Conservation (phyloP, 148 eudicot genomes). For the Chenopodium formosanum region DNA sequence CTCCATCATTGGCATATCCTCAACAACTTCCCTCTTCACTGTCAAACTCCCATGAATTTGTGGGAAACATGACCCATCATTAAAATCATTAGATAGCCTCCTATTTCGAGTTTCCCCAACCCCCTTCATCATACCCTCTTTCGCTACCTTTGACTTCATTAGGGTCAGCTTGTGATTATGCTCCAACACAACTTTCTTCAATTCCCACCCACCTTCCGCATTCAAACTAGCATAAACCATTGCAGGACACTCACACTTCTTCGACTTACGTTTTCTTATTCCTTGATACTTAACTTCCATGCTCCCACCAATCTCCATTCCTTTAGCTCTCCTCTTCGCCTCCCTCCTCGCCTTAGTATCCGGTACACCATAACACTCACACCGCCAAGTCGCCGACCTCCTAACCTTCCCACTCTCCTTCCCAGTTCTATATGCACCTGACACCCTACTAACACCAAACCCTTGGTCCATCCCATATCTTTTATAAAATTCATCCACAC, state of each 20-base stretch:
- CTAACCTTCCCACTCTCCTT: neutral
- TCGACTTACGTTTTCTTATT: neutral
- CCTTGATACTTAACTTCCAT: too few species aligned
- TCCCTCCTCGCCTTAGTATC: neutral
- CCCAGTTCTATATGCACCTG: neutral
- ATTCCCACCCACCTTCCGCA: neutral
- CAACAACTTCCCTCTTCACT: neutral
- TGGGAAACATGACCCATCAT: neutral
- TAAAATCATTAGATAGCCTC: neutral
- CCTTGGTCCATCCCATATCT: neutral
- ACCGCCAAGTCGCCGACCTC: neutral
- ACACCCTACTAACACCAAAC: neutral
- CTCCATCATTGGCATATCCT: neutral
- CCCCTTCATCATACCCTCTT: neutral
- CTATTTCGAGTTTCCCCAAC: neutral
- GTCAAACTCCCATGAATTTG: neutral
- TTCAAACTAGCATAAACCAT: slow-evolving; percentile 2
- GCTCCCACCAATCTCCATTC: neutral
- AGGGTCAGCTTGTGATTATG: neutral
- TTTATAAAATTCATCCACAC: neutral
- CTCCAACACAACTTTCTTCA: slow-evolving; percentile 3
- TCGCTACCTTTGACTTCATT: neutral
- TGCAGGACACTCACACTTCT: neutral
- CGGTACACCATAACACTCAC: slow-evolving; percentile 2
- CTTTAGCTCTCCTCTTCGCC: neutral